These are phyloP conservation scores for Dunaliella primolecta DNA, from an alignment of 139 green algal genomes.

Conservation along the genomic window DNA sequence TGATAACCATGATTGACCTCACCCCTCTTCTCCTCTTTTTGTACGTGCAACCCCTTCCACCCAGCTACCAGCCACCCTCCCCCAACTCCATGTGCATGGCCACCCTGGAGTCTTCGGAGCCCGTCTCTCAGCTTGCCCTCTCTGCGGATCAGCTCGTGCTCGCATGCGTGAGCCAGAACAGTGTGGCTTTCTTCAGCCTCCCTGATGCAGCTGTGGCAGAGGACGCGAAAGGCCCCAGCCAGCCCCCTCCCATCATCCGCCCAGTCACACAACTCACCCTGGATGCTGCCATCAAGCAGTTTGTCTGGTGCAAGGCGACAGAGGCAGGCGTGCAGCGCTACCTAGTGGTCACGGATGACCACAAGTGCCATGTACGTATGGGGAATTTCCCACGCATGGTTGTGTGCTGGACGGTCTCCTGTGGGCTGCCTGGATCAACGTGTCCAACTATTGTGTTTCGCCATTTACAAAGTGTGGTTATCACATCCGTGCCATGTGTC, in stretches of 20 bases:
- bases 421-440: too few relatives aligned
- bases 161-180: slow-evolving; percentile 12
- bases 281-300: slow-evolving; percentile 15
- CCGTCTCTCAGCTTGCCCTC: slow-evolving; percentile 19
- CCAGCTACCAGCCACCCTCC: slow-evolving; percentile 4
- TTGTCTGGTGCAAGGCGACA: slow-evolving; percentile 17
- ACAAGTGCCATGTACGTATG: neutral
- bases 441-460: too few relatives aligned
- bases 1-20: too few relatives aligned
- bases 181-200: slow-evolving; percentile 15
- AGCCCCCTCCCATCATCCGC: slow-evolving; percentile 2
- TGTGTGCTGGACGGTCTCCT: too few relatives aligned
- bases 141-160: slow-evolving; percentile 25
- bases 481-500: too few relatives aligned
- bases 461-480: too few relatives aligned
- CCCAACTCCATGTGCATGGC: neutral
- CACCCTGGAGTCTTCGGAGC: neutral
- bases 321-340: neutral
- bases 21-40: too few relatives aligned
- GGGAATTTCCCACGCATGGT: too few relatives aligned
- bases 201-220: too few relatives aligned
- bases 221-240: neutral
- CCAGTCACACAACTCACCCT: neutral
- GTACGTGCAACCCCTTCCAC: neutral
- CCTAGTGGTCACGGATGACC: neutral